Percentiles rank a stretch among this genome's conserved stretches.
These are phyloP conservation scores for Neospermospora avenae DNA, from an alignment of 2,329 filamentous ascomycete genomes.

Conservation along the genomic window DNA sequence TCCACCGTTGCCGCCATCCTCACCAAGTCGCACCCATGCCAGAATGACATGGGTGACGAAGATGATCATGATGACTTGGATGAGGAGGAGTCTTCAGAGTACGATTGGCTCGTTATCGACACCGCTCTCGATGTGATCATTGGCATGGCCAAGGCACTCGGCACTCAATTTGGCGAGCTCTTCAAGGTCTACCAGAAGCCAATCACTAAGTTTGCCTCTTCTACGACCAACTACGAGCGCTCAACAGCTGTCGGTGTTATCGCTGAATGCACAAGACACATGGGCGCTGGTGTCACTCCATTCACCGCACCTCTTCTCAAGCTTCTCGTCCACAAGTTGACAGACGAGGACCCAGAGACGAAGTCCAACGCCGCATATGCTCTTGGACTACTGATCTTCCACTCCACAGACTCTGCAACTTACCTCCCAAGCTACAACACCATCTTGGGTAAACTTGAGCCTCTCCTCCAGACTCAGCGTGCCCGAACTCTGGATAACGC, in stretches of 20 bases:
- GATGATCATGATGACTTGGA: constrained; percentile 72
- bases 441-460: constrained; percentile 83
- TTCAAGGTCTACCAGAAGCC: constrained; percentile 97
- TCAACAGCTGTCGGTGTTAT: constrained; percentile 88
- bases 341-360: constrained; percentile 85
- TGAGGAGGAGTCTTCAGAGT: constrained; percentile 75
- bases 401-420: constrained; percentile 68
- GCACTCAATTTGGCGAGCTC: constrained; percentile 75
- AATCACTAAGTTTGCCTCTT: constrained; percentile 81
- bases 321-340: constrained; percentile 79
- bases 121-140: constrained; percentile 89
- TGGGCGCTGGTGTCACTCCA: constrained; percentile 76
- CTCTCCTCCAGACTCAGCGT: constrained; percentile 72
- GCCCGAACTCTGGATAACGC: constrained; percentile 89
- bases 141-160: constrained; percentile 78
- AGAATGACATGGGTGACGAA: constrained; percentile 81
- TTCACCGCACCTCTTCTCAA: constrained; percentile 76
- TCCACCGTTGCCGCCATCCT: constrained; percentile 75
- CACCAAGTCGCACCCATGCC: constrained; percentile 87
- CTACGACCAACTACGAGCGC: constrained; percentile 81
- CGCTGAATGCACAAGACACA: constrained; percentile 84
- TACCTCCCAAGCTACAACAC: constrained; percentile 72
- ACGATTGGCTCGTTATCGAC: constrained; percentile 96
- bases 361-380: constrained; percentile 96
- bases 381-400: constrained; percentile 77